Evolutionary conservation across 208 protist species (phyloP), one percentile per base, ranked within the genome.

Genomic region (Polymyxa betae): DNA sequence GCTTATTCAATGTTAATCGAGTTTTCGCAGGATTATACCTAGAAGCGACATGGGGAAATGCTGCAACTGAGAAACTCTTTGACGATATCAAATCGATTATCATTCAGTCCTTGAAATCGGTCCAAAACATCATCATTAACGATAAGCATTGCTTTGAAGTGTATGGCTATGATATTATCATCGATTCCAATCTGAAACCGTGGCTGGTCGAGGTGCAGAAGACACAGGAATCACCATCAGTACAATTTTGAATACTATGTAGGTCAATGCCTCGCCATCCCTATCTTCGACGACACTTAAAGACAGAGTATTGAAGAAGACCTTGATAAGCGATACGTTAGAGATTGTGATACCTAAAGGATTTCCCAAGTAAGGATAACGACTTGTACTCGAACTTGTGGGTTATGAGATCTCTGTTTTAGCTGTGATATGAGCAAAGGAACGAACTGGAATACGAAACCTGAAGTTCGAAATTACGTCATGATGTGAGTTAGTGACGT

Each of bases 151-250:
- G 96, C 90, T 99, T 98, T 94, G 98, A 99, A 92, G 91, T 97
- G 29, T 99, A 98, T 94, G 98, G 98, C 32, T 98, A 98, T 90
- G 98, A 99, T 93, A 94, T 99, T 5, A 94, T 99, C 35, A 95
- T 99, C 54, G 98, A 99, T 91, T 94, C 94, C n/a, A 88, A 94
- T 0, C 93, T 99, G 5, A 95, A 97, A 46, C 98, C 98, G 0
- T 98, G 98, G 94, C 92, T 99, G 0, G 96, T 99, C 88, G 98
- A 99, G 92, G 97, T 90, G 38, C 20, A 20, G 43, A 43, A 41
- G 0, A 35, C 38, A 77, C 32, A 12, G 16, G 38, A 20, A 64
- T 44, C n/a, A 10, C 10, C 77, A 35, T 35, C n/a, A 72, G 32
- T 64, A 45, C 89, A 38, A 72, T 52, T 92, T 38, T 20, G 20